Evolutionary conservation across 2,329 filamentous ascomycete species (phyloP).

Genomic region (Aspergillus carbonarius): DNA sequence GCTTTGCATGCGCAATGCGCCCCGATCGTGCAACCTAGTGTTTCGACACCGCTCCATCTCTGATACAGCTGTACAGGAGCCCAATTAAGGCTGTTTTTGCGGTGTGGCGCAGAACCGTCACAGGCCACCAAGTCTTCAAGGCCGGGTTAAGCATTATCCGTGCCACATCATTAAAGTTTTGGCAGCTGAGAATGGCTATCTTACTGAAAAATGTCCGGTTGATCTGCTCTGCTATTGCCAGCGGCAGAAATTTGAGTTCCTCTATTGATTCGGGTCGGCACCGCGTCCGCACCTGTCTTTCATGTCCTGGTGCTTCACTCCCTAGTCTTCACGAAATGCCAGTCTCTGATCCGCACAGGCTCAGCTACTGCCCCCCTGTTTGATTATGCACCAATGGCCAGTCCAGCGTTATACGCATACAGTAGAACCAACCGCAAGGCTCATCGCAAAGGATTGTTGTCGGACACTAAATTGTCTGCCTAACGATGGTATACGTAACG

Average conservation of each 20-base stretch:
- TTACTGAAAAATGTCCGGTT: neutral
- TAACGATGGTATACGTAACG: slow-evolving; percentile 5
- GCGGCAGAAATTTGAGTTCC: neutral
- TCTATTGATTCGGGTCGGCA: neutral
- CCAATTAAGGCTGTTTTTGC: neutral
- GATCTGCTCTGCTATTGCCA: neutral
- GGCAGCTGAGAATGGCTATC: neutral
- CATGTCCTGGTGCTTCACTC: neutral
- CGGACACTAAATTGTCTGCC: slow-evolving; percentile 1
- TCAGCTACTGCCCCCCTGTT: neutral
- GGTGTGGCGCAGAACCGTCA: neutral
- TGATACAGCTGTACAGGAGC: neutral
- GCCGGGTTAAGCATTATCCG: slow-evolving; percentile 10
- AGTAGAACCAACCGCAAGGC: neutral
- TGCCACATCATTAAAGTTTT: slow-evolving; percentile 6
- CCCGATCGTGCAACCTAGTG: neutral
- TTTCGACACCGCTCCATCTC: neutral
- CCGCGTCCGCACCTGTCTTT: neutral
- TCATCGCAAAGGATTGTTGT: neutral
- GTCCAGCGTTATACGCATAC: neutral
- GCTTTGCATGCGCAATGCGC: neutral
- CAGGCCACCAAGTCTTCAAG: neutral
- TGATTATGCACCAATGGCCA: neutral
- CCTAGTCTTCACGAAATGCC: neutral
- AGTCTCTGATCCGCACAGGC: neutral